Evolutionary conservation across 768 basidiomycete species (phyloP), one percentile per base, ranked within the genome.

Genomic region (Nidula microcarpa): DNA sequence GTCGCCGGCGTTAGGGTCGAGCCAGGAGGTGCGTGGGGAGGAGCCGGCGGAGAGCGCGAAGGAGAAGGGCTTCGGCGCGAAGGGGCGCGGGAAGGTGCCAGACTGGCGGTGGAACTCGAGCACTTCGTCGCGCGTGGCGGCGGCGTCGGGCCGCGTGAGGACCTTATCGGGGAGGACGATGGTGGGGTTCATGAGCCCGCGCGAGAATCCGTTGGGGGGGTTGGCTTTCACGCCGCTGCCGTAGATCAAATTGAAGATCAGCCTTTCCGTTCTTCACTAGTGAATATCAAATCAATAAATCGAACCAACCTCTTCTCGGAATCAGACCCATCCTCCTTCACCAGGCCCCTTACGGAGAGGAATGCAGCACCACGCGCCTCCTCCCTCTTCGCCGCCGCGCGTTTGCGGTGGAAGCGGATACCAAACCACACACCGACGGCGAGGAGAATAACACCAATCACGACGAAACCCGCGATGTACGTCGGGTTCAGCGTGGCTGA

Each of bases 121-220:
- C 51, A 78, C 72, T 48, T 77, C 75, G 47, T 77, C 69, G 44
- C 69, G 67, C 34, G 70, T 63, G 49, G 61, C 48, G 17, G 54
- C 50, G 23, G 23, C 23, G 60, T 67, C 35, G 49, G 60, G 55
- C 34, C 67, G 72, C 23, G 71, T 56, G 53, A 80, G 64, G 17
- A 74, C 72, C 59, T 74, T 79, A 13, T 74, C 71, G 8, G 88
- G 88, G 53, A 87, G 70, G 23, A 81, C 57, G 51, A 88, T 70
- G 41, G 73, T 72, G 10, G 68, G 55, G 23, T 76, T 73, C 45
- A 84, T 51, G 43, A 74, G 69, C 9, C 62, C 58, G 39, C 80
- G 70, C 14, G 80, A 80, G 64, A 81, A 64, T 32, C 49, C 55
- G 57, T 57, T 57, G 30, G 55, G 53, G 50, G 16, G 46, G 50